Percentiles rank a stretch among this genome's conserved stretches.
These are phyloP conservation scores for Toxicodendron radicans DNA, from an alignment of 345 rosid species.

Conservation along the genomic window DNA sequence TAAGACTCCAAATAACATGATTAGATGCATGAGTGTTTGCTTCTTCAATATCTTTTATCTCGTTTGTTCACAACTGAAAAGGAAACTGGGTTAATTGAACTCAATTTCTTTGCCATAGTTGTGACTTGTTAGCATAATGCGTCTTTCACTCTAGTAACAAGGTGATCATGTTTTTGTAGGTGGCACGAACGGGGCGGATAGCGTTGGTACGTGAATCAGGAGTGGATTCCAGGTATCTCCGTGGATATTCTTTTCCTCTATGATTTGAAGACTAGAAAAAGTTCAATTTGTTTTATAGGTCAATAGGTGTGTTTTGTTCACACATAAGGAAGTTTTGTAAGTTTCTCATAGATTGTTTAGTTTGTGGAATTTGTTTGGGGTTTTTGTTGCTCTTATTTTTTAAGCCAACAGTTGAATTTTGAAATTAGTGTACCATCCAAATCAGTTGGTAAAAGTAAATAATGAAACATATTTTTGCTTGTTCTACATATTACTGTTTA, in stretches of 20 bases:
- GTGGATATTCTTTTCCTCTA: constrained; percentile 81
- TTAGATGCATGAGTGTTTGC: neutral
- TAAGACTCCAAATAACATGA: neutral
- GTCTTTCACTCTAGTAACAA: neutral
- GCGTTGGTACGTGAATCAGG: constrained; percentile 89
- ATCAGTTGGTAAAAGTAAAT: neutral
- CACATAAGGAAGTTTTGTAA: neutral
- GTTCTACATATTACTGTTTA: neutral
- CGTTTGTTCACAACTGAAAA: neutral
- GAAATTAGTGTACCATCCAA: neutral
- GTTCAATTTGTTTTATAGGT: neutral
- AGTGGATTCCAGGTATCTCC: constrained; percentile 81
- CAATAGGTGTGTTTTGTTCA: no score
- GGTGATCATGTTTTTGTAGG: constrained; percentile 36
- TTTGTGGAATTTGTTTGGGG: neutral
- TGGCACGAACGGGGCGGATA: constrained; percentile 91
- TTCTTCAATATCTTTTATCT: neutral
- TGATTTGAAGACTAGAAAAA: constrained; percentile 7
- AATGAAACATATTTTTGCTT: neutral
- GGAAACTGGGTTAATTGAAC: neutral
- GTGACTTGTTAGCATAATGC: neutral
- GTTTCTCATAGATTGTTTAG: neutral
- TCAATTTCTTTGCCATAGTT: neutral
- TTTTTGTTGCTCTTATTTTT: neutral
- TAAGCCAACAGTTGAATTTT: neutral